Conservation (phyloP, 108 stramenopile species). For the Aureococcus anophagefferens region DNA sequence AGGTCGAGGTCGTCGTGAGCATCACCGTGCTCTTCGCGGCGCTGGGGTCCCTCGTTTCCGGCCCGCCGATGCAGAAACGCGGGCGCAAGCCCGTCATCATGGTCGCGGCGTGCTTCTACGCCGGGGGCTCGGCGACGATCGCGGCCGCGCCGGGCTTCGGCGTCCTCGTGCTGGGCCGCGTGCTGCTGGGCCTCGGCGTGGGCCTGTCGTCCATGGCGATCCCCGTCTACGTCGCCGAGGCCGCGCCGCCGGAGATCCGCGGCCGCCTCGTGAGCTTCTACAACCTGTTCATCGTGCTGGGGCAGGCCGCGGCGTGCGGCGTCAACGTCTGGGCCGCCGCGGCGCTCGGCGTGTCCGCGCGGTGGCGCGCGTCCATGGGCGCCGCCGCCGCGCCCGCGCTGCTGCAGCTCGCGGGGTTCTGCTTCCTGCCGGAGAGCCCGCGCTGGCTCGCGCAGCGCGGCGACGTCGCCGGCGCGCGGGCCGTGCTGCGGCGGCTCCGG, state of each 20-base stretch:
- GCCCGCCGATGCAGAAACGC: constrained; percentile 29
- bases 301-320: constrained; percentile 70
- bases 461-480: neutral
- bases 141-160: constrained; percentile 18
- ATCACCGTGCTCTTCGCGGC: constrained; percentile 48
- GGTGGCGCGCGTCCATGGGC: neutral
- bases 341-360: constrained; percentile 13
- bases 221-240: constrained; percentile 74
- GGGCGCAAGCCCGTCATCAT: constrained; percentile 44
- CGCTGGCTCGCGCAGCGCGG: constrained; percentile 60
- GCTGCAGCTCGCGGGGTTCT: constrained; percentile 1
- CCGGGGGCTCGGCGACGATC: constrained; percentile 36
- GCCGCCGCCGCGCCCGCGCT: no score
- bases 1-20: constrained; percentile 47
- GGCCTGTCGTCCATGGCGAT: constrained; percentile 61
- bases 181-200: constrained; percentile 62
- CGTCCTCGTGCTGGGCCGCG: constrained; percentile 46
- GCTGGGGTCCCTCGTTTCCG: constrained; percentile 27
- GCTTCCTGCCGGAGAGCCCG: constrained; percentile 63
- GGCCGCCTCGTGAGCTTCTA: constrained; percentile 67
- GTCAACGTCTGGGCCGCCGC: constrained; percentile 53
- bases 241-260: constrained; percentile 47
- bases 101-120: constrained; percentile 39
- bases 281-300: constrained; percentile 55
- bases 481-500: neutral